These are phyloP conservation scores for Brasilioporus rufonigricans DNA, from an alignment of 768 basidiomycete species.

Conservation along the genomic window DNA sequence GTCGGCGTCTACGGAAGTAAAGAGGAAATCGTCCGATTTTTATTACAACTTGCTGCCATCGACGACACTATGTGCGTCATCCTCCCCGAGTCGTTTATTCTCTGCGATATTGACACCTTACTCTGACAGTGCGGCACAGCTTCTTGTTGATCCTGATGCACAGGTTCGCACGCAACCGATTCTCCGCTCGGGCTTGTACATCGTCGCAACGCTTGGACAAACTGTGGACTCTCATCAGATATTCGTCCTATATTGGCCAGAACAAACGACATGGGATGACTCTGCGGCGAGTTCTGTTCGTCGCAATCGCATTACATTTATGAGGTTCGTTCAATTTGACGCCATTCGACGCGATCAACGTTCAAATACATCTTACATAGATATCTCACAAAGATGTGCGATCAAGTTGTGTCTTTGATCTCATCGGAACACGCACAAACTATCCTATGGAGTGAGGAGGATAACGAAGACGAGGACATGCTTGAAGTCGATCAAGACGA, in stretches of 20 bases:
- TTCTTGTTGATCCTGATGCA: slow-evolving; percentile 11
- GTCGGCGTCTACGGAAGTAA: slow-evolving; percentile 59
- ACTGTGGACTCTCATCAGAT: slow-evolving; percentile 20
- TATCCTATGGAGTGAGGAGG: slow-evolving; percentile 44
- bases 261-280: slow-evolving; percentile 58
- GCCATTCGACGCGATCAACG: neutral
- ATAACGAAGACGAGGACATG: slow-evolving; percentile 26
- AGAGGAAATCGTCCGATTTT: slow-evolving; percentile 45
- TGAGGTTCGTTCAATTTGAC: slow-evolving; percentile 42
- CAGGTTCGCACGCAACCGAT: slow-evolving; percentile 2
- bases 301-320: slow-evolving; percentile 58
- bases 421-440: slow-evolving; percentile 45
- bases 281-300: slow-evolving; percentile 40
- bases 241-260: slow-evolving; percentile 62
- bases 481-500: slow-evolving; percentile 39
- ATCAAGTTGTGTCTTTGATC: slow-evolving; percentile 52
- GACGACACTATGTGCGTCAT: slow-evolving; percentile 39
- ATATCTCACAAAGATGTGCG: slow-evolving; percentile 58
- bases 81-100: neutral
- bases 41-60: slow-evolving; percentile 37
- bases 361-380: slow-evolving; percentile 25
- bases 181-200: slow-evolving; percentile 25
- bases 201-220: slow-evolving; percentile 9
- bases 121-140: slow-evolving; percentile 10
- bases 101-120: neutral